Conservation (phyloP, 352 stramenopile genomes). For the Pythium aristosporum region DNA sequence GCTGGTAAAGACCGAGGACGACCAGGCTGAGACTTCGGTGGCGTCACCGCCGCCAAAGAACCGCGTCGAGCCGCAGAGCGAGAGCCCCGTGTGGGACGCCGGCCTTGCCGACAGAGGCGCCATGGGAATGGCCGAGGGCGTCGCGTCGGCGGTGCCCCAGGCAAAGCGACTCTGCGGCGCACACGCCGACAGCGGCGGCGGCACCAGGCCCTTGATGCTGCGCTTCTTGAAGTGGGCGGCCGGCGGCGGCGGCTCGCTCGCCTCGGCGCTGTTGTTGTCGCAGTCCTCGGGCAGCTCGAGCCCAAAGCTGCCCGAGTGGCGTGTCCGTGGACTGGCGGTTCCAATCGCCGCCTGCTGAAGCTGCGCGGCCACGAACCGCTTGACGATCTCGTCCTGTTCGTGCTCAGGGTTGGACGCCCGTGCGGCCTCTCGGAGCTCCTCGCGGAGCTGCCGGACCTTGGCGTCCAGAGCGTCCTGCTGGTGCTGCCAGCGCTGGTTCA, state of each 20-base stretch:
- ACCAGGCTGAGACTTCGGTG: constrained; percentile 10
- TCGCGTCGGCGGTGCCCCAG: constrained; percentile 5
- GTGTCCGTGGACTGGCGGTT: neutral
- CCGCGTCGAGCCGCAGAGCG: constrained; percentile 2
- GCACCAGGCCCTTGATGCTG: neutral
- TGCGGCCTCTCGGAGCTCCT: constrained; percentile 22
- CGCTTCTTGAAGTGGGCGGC: constrained; percentile 4
- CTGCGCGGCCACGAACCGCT: constrained; percentile 63
- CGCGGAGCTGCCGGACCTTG: constrained; percentile 24
- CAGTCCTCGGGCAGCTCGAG: constrained; percentile 26
- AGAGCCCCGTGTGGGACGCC: constrained; percentile 5
- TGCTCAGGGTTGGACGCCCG: constrained; percentile 23
- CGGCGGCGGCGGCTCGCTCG: neutral
- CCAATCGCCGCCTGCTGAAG: constrained; percentile 36
- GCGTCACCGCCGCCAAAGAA: constrained; percentile 26
- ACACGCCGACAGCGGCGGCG: constrained; percentile 16
- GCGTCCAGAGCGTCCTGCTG: constrained; percentile 25
- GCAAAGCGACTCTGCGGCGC: constrained; percentile 13
- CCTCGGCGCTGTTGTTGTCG: constrained; percentile 27
- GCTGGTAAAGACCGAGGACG: neutral
- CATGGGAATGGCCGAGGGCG: neutral
- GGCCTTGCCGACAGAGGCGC: constrained; percentile 25
- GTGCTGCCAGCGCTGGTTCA: constrained; percentile 8
- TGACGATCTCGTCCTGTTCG: constrained; percentile 68
- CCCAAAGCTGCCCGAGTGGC: constrained; percentile 23